Percentiles rank a stretch among this genome's conserved stretches.
Conservation (phyloP, 2,329 filamentous ascomycete species). For the Zymoseptoria pseudotritici region DNA sequence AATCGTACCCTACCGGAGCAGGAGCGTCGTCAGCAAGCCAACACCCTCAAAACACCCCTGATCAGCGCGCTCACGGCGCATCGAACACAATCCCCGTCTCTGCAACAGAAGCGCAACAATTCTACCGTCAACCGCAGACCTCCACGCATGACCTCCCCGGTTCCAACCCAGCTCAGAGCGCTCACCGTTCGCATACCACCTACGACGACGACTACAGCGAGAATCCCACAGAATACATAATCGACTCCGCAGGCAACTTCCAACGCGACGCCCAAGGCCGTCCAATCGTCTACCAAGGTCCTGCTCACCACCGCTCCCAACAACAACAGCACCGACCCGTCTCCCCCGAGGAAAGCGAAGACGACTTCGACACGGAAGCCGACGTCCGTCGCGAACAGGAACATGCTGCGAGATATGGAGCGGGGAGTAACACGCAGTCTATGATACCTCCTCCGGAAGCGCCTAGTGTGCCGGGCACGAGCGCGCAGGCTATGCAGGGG, state of each 20-base stretch:
- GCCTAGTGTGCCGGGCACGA: slow-evolving; percentile 24
- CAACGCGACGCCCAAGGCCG: slow-evolving; percentile 55
- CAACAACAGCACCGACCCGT: not conserved
- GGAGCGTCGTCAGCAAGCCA: not conserved
- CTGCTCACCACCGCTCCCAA: slow-evolving; percentile 1
- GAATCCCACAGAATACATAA: slow-evolving; percentile 65
- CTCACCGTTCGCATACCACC: slow-evolving; percentile 16
- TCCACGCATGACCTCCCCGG: not conserved
- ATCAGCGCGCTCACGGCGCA: slow-evolving; percentile 9
- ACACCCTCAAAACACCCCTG: not conserved
- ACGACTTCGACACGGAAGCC: slow-evolving; percentile 50
- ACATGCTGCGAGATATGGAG: slow-evolving; percentile 40
- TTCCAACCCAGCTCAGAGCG: not conserved
- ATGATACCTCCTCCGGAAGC: slow-evolving; percentile 23
- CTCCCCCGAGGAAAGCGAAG: slow-evolving; percentile 28
- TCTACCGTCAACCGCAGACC: slow-evolving; percentile 29
- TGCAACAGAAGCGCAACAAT: slow-evolving; percentile 27
- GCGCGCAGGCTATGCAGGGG: slow-evolving; percentile 28
- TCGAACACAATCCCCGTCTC: slow-evolving; percentile 12
- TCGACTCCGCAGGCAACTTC: slow-evolving; percentile 55
- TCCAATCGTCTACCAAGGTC: slow-evolving; percentile 43
- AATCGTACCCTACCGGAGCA: not conserved
- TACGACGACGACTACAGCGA: slow-evolving; percentile 49
- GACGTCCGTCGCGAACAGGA: slow-evolving; percentile 44
- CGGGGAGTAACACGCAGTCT: slow-evolving; percentile 6